Evolutionary conservation across 768 basidiomycete species (phyloP), one percentile per base, ranked within the genome.

Genomic region (Xerocomus brunneocitrinus): DNA sequence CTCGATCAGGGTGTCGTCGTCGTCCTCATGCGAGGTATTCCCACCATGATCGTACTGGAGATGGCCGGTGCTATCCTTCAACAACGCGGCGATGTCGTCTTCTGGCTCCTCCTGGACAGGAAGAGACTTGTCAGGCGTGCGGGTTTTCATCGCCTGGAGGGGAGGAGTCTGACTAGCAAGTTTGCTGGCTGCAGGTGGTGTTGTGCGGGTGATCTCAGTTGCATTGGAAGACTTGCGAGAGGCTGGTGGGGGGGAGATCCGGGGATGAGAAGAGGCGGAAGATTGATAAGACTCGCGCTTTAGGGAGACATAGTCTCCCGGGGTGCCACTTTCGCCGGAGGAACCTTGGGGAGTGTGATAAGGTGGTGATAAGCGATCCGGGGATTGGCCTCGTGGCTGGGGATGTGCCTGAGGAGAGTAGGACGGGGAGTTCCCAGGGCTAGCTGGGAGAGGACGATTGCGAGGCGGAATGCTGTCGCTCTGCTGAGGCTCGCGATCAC

Each of bases 61-160:
- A 53, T 71, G 69, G 16, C 71, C 77, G 25, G 80, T 77, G 14
- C 58, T 67, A 31, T 68, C 72, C 61, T 75, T 77, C 35, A 59
- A 53, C 12, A 69, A 59, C 32, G 61, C 36, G 3, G 68, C 68
- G 16, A 75, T 69, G 57, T 87, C 85, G 59, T 88, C 87, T 60
- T 88, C 86, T 28, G 78, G 77, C 56, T 88, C 87, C 64, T 89
- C 87, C 66, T 90, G 87, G 3, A 89, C 79, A 19, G 87, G 87
- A 25, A 90, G 74, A 14, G 87, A 87, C 32, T 85, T 76, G 66
- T 88, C 87, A 2, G 87, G 82, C 22, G 82, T 81, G 22, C 84
- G 81, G 5, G 78, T 73, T 64, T 65, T 67, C 60, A 78, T 74
- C 9, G 75, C 66, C 61, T 82, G 83, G 49, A 77, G 57, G 16